phyloP scores from a whole-genome alignment of 768 basidiomycete genomes.

The Tulasnella sp. region DNA sequence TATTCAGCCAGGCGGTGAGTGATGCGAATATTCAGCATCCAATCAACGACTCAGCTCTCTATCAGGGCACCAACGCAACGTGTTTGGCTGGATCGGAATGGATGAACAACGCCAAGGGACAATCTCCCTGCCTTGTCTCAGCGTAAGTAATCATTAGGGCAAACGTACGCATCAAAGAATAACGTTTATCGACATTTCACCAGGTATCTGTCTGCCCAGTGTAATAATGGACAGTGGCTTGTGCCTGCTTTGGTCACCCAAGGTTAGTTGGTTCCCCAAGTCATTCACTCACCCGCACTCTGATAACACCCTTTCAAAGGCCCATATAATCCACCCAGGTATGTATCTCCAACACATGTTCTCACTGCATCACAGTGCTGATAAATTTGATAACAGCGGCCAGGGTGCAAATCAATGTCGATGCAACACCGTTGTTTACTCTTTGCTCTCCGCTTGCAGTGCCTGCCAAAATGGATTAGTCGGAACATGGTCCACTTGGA shows the following conservation, averaged over 20 bases:
- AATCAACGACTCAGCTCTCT: no score
- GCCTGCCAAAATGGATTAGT: conserved; percentile 8
- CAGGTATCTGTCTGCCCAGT: background rate
- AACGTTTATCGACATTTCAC: background rate
- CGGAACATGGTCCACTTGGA: conserved; percentile 10
- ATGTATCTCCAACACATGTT: background rate
- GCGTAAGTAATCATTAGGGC: background rate
- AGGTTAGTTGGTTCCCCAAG: background rate
- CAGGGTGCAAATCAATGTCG: conserved; percentile 1
- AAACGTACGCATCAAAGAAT: background rate
- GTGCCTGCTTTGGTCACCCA: no score
- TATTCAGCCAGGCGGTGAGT: no score
- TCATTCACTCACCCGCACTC: background rate
- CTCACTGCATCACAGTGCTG: background rate
- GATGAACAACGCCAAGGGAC: conserved; percentile 6
- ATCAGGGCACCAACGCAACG: conserved; percentile 8
- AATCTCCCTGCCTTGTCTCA: conserved; percentile 13
- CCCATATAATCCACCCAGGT: background rate
- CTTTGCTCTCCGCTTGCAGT: conserved; percentile 2
- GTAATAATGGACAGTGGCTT: background rate
- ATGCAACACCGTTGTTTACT: conserved; percentile 12
- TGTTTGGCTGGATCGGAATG: background rate
- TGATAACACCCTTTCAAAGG: background rate
- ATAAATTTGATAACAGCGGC: background rate
- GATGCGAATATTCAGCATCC: no score